Evolutionary conservation across 2,329 filamentous ascomycete species (phyloP).

Genomic region (Tolypocladium sp.): DNA sequence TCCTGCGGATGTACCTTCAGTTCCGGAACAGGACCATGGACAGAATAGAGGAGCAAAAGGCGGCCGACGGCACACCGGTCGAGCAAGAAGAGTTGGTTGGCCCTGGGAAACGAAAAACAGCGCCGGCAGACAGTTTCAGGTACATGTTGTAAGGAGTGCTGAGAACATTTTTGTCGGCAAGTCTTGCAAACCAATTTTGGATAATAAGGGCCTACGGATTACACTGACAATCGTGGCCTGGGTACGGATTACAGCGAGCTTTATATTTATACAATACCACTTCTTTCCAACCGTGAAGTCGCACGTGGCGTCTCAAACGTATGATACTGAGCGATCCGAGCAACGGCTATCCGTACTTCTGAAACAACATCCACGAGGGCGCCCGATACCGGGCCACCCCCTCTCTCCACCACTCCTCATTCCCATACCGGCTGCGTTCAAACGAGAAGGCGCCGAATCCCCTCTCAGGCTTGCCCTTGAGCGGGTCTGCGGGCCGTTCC

Average conservation of each 20-base stretch:
- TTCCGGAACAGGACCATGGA: constrained; percentile 40
- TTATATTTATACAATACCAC: background rate
- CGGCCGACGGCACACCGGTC: constrained; percentile 12
- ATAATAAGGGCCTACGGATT: background rate
- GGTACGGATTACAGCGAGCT: background rate
- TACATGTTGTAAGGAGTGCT: constrained; percentile 32
- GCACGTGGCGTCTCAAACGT: background rate
- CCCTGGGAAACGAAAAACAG: constrained; percentile 11
- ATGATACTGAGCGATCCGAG: background rate
- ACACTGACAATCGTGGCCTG: background rate
- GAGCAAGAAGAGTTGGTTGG: constrained; percentile 33
- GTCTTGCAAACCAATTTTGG: background rate
- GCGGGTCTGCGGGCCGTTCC: constrained; percentile 11
- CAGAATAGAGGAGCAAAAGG: constrained; percentile 16
- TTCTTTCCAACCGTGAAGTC: background rate
- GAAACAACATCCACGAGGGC: constrained; percentile 22
- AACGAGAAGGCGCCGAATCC: constrained; percentile 14
- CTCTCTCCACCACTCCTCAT: constrained; percentile 25
- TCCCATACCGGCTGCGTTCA: constrained; percentile 11
- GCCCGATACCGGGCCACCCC: constrained; percentile 22
- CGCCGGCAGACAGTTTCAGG: constrained; percentile 24
- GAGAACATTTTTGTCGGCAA: background rate
- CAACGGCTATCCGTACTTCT: constrained; percentile 1
- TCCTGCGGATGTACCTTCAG: constrained; percentile 43
- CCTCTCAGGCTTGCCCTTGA: constrained; percentile 14